Percentiles rank a stretch among this genome's conserved stretches.
Conservation (phyloP, 2,329 filamentous ascomycete species). For the Alternaria metachromatica region DNA sequence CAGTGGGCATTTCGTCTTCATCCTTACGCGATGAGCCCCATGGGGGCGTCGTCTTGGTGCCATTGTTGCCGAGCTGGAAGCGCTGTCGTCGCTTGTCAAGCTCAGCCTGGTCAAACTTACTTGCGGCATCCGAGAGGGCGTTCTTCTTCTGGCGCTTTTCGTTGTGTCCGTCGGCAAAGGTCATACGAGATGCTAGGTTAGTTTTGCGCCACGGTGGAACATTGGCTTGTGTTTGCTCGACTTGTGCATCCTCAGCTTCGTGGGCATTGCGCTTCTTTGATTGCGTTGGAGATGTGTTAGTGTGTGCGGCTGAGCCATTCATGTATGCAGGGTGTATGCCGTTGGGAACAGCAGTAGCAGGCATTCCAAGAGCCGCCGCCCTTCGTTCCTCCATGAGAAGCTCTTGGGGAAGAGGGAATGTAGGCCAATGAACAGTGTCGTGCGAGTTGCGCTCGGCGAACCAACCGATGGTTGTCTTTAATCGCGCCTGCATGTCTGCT, state of each 20-base stretch:
- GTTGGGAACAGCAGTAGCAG: slow-evolving; percentile 41
- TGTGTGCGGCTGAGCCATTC: slow-evolving; percentile 23
- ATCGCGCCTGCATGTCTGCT: slow-evolving; percentile 78
- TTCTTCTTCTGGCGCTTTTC: slow-evolving; percentile 58
- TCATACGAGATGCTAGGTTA: slow-evolving; percentile 77
- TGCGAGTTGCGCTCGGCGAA: slow-evolving; percentile 78
- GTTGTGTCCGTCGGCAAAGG: slow-evolving; percentile 59
- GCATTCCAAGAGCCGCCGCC: slow-evolving; percentile 27
- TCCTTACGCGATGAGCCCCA: slow-evolving; percentile 57
- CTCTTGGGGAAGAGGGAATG: slow-evolving; percentile 82
- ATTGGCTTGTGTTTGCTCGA: slow-evolving; percentile 58
- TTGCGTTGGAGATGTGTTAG: slow-evolving; percentile 50
- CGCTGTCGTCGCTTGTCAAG: slow-evolving; percentile 89
- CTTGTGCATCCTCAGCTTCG: slow-evolving; percentile 59
- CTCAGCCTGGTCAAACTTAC: slow-evolving; percentile 89
- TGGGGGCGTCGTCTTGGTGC: slow-evolving; percentile 62
- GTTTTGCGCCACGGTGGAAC: slow-evolving; percentile 76
- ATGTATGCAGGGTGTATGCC: slow-evolving; percentile 22
- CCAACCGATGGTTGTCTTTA: slow-evolving; percentile 84
- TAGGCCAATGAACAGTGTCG: slow-evolving; percentile 80
- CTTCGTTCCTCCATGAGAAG: slow-evolving; percentile 72
- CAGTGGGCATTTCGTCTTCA: slow-evolving; percentile 57
- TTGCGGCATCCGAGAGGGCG: slow-evolving; percentile 63
- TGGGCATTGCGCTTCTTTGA: slow-evolving; percentile 84
- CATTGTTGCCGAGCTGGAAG: slow-evolving; percentile 67